Conservation (phyloP, 179 eudicot genomes). For the Silene noctiflora region DNA sequence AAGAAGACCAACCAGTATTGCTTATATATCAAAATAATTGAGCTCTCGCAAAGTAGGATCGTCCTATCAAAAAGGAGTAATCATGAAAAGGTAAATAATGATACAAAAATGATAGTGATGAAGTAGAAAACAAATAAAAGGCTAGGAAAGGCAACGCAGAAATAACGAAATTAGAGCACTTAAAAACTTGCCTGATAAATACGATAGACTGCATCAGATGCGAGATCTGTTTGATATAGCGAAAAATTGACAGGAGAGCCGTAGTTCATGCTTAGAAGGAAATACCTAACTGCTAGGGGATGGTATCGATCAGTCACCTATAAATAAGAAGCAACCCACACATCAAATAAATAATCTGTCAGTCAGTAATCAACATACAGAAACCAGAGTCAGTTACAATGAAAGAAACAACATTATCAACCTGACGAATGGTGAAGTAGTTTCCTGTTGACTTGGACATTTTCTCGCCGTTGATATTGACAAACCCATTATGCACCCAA, state of each 20-base stretch:
- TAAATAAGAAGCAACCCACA: conserved; percentile 5
- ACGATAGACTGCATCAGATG: conserved; percentile 72
- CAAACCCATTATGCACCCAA: conserved; percentile 95
- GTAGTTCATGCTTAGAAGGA: conserved; percentile 76
- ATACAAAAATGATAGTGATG: neutral
- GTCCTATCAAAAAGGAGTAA: neutral
- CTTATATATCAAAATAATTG: neutral
- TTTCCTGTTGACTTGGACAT: conserved; percentile 90
- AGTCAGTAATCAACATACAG: neutral
- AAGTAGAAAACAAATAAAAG: neutral
- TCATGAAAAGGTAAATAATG: neutral
- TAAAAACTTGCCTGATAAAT: conserved; percentile 58
- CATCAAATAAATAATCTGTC: neutral
- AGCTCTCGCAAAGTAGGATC: neutral
- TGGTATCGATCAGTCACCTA: conserved; percentile 80
- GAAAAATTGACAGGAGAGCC: conserved; percentile 85
- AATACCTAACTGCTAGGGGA: conserved; percentile 87
- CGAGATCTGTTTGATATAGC: conserved; percentile 53
- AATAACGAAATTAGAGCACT: neutral
- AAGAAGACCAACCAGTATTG: neutral
- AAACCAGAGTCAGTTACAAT: neutral
- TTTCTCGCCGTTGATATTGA: conserved; percentile 76
- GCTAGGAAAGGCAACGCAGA: neutral
- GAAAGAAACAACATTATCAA: conserved; percentile 23
- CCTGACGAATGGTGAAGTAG: conserved; percentile 90